Evolutionary conservation across 164 flowering plant genomes (phyloP).

Genomic region (Santalum album): DNA sequence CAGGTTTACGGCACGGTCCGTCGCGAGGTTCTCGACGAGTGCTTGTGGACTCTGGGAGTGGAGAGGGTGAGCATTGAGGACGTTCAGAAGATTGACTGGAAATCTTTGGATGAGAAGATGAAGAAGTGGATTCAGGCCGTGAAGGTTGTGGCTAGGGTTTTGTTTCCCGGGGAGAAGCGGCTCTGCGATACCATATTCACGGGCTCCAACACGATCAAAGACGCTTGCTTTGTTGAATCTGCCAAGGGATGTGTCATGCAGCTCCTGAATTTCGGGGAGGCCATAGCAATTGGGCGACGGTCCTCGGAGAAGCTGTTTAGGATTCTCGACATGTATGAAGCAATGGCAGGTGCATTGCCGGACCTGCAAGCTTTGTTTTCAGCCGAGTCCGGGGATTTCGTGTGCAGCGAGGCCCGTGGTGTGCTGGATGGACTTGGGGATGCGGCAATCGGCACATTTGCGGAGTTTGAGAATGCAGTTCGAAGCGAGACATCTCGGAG

Average conservation of each 20-base stretch:
- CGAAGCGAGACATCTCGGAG: constrained; percentile 47
- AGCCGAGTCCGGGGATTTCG: constrained; percentile 35
- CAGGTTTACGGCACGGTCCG: constrained; percentile 68
- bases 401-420: constrained; percentile 42
- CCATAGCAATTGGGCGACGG: constrained; percentile 51
- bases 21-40: constrained; percentile 75
- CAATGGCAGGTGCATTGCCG: constrained; percentile 29
- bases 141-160: constrained; percentile 48
- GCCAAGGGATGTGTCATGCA: constrained; percentile 68
- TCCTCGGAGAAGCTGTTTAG: constrained; percentile 61
- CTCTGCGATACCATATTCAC: constrained; percentile 64
- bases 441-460: constrained; percentile 63
- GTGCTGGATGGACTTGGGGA: constrained; percentile 51
- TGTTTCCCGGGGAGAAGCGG: constrained; percentile 53
- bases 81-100: constrained; percentile 82
- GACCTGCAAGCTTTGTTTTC: constrained; percentile 42
- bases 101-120: constrained; percentile 74
- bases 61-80: constrained; percentile 86
- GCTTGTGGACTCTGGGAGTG: constrained; percentile 54
- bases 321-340: constrained; percentile 83
- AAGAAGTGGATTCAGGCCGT: constrained; percentile 82
- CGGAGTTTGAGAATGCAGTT: constrained; percentile 75
- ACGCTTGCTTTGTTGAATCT: constrained; percentile 64
- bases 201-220: constrained; percentile 36
- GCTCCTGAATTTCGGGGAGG: constrained; percentile 72